A percentile compares a stretch with the other conserved stretches of the same genome.
These are phyloP conservation scores for Camelina neglecta DNA, from an alignment of 345 rosid species.

Conservation along the genomic window DNA sequence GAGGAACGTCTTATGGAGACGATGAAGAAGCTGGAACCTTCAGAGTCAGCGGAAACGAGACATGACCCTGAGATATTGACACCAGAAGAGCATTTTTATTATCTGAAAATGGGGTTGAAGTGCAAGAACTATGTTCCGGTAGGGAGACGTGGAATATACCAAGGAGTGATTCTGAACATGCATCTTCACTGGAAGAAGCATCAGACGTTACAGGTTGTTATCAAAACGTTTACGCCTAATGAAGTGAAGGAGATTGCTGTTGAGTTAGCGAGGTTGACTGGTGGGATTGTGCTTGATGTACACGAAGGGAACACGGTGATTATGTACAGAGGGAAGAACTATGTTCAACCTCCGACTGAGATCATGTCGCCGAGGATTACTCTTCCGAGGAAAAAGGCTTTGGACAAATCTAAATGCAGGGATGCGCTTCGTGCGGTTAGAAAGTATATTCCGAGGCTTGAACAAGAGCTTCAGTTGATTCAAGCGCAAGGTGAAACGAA, in stretches of 20 bases:
- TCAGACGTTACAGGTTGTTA: constrained; percentile 83
- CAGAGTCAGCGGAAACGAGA: constrained; percentile 64
- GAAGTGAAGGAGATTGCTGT: constrained; percentile 91
- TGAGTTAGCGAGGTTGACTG: constrained; percentile 79
- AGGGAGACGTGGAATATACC: constrained; percentile 90
- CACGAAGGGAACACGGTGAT: constrained; percentile 81
- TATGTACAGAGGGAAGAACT: constrained; percentile 96
- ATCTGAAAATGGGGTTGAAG: constrained; percentile 88
- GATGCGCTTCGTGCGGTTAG: constrained; percentile 86
- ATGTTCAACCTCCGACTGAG: constrained; percentile 92
- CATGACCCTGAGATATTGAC: constrained; percentile 97
- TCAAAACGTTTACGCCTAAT: constrained; percentile 82
- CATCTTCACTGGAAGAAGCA: constrained; percentile 99
- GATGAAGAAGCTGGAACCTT: constrained; percentile 79
- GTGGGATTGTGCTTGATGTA: constrained; percentile 89
- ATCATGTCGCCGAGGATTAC: constrained; percentile 94
- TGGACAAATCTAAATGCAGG: constrained; percentile 87
- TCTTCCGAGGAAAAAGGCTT: constrained; percentile 84
- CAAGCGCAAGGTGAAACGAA: constrained; percentile 54
- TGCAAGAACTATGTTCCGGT: constrained; percentile 96
- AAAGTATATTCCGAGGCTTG: constrained; percentile 79
- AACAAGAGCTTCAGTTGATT: constrained; percentile 81
- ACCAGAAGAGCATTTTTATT: constrained; percentile 92
- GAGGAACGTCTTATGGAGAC: constrained; percentile 75
- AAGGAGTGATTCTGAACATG: constrained; percentile 97